These are phyloP conservation scores for Fusarium metavorans DNA, from an alignment of 2,329 filamentous ascomycete species.

Conservation along the genomic window DNA sequence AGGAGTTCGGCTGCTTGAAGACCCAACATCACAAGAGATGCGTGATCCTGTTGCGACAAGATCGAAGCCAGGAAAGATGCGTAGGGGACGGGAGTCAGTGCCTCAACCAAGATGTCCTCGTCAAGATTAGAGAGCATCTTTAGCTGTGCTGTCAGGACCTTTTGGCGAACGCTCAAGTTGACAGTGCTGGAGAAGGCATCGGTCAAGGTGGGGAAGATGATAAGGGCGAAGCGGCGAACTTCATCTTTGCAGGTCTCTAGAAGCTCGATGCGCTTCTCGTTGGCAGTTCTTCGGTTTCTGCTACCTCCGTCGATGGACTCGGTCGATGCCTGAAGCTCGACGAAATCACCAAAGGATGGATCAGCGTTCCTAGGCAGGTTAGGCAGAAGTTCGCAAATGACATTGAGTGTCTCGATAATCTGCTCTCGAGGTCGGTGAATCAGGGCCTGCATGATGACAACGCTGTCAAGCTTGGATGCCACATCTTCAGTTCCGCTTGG, in stretches of 20 bases:
- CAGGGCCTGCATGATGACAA: constrained; percentile 97
- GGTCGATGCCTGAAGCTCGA: constrained; percentile 54
- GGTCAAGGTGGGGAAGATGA: constrained; percentile 93
- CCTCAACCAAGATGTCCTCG: constrained; percentile 83
- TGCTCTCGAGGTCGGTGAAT: constrained; percentile 96
- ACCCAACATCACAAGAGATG: constrained; percentile 85
- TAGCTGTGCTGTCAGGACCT: constrained; percentile 93
- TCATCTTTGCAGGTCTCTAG: constrained; percentile 86
- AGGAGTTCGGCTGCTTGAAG: constrained; percentile 91
- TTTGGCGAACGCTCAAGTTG: constrained; percentile 92
- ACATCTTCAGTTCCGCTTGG: constrained; percentile 82
- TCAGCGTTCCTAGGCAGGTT: constrained; percentile 71
- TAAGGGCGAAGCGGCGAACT: constrained; percentile 91
- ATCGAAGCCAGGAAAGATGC: constrained; percentile 96
- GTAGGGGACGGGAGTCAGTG: constrained; percentile 89
- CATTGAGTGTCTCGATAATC: constrained; percentile 95
- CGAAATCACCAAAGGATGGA: constrained; percentile 56
- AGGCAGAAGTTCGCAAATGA: constrained; percentile 94
- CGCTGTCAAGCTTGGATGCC: constrained; percentile 90
- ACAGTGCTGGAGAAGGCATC: constrained; percentile 98
- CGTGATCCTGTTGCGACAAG: constrained; percentile 93
- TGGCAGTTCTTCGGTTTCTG: constrained; percentile 62
- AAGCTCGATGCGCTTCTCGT: constrained; percentile 85
- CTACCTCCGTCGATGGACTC: constrained; percentile 53
- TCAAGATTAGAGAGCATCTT: constrained; percentile 99